Percentiles rank a stretch among this genome's conserved stretches.
phyloP scores from a whole-genome alignment of 257 asterid genomes.

The Ballota nigra region DNA sequence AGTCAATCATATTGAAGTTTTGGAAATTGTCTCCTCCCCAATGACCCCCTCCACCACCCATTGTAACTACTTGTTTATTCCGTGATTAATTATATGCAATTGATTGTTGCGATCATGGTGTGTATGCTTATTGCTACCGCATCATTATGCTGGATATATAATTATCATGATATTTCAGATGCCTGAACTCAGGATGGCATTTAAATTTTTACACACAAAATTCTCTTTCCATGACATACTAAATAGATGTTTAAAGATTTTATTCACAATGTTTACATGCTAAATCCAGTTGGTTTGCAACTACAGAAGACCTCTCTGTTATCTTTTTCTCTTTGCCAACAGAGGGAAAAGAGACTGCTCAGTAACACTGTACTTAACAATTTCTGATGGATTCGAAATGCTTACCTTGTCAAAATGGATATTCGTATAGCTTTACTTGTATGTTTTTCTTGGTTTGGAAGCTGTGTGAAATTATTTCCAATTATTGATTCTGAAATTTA shows the following conservation, averaged over 20 bases:
- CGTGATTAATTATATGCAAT: constrained; percentile 8
- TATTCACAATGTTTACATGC: neutral
- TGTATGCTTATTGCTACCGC: neutral
- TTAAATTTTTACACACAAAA: neutral
- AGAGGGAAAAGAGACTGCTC: neutral
- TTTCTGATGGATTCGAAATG: neutral
- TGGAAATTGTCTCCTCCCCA: neutral
- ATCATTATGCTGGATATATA: neutral
- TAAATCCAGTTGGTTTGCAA: neutral
- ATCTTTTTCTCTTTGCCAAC: constrained; percentile 1
- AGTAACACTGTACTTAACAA: neutral
- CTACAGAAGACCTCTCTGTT: neutral
- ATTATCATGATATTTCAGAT: neutral
- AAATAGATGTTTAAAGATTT: neutral
- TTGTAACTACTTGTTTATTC: neutral
- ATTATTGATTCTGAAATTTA: constrained; percentile 25
- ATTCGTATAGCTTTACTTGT: neutral
- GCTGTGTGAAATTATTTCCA: neutral
- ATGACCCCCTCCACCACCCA: neutral
- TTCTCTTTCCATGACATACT: neutral
- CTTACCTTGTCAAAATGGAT: neutral
- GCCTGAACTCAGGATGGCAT: neutral
- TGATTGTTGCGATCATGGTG: neutral
- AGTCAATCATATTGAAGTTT: constrained; percentile 1
- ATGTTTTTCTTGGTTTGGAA: neutral